Evolutionary conservation across 2,329 filamentous ascomycete genomes (phyloP).

Genomic region (Xylariales sp.): DNA sequence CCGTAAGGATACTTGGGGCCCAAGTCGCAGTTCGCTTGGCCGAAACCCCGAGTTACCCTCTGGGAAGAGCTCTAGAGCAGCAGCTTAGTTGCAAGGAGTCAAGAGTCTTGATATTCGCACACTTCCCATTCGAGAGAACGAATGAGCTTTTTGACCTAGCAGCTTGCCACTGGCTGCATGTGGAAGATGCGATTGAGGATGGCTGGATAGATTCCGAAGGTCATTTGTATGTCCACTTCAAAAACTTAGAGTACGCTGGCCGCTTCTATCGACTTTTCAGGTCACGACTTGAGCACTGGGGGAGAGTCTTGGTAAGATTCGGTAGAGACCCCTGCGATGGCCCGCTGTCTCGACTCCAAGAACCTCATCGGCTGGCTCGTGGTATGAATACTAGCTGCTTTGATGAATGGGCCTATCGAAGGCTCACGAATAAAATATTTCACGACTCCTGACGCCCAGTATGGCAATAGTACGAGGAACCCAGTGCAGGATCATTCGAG

Average conservation of each 20-base stretch:
- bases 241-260: conserved; percentile 7
- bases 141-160: background rate
- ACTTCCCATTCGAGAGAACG: background rate
- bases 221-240: conserved; percentile 1
- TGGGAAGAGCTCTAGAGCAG: too few species aligned
- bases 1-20: background rate
- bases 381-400: too few species aligned
- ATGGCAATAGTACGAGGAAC: too few species aligned
- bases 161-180: background rate
- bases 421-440: too few species aligned
- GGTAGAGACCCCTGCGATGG: conserved; percentile 8
- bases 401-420: too few species aligned
- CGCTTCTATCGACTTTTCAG: too few species aligned
- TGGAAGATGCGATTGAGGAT: conserved; percentile 6
- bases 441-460: too few species aligned
- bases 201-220: background rate
- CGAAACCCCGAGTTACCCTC: conserved; percentile 3
- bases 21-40: conserved; percentile 2
- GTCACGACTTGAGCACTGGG: too few species aligned
- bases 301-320: too few species aligned
- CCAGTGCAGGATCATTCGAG: too few species aligned
- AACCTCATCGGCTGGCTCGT: too few species aligned
- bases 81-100: background rate
- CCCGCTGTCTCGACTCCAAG: background rate
- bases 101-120: conserved; percentile 3